Evolutionary conservation across 2,329 filamentous ascomycete genomes (phyloP).

Genomic region (Ascomycota sp.): DNA sequence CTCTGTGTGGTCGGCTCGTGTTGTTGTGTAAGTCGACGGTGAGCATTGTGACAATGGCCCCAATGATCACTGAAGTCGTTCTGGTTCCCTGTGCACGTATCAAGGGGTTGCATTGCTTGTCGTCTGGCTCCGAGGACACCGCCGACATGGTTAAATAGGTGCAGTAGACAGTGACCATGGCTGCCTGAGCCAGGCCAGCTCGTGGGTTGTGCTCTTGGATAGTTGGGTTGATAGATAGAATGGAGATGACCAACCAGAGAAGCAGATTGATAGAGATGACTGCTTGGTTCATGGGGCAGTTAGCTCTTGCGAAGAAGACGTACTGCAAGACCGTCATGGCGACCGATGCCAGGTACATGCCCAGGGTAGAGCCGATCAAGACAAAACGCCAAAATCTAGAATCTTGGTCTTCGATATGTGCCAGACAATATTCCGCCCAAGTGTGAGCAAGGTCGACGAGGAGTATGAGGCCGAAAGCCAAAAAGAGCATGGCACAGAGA

Average conservation of each 20-base stretch:
- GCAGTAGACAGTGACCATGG: conserved; percentile 95
- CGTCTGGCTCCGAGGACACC: conserved; percentile 93
- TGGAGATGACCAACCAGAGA: conserved; percentile 59
- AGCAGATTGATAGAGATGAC: conserved; percentile 88
- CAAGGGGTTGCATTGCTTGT: conserved; percentile 85
- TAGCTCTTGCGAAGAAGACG: conserved; percentile 68
- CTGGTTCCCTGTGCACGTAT: conserved; percentile 70
- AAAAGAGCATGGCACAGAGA: conserved; percentile 74
- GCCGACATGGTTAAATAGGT: conserved; percentile 97
- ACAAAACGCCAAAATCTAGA: conserved; percentile 68
- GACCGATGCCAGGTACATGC: conserved; percentile 81
- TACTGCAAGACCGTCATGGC: conserved; percentile 96
- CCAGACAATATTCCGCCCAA: conserved; percentile 91
- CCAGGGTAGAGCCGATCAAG: conserved; percentile 75
- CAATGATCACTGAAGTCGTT: conserved; percentile 76
- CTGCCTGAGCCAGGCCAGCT: conserved; percentile 87
- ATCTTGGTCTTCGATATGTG: conserved; percentile 79
- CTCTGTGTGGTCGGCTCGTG: conserved; percentile 84
- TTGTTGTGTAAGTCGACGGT: conserved; percentile 96
- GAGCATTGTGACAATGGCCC: conserved; percentile 87
- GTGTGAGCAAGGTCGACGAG: conserved; percentile 89
- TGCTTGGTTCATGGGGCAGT: conserved; percentile 89
- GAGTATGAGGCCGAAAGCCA: conserved; percentile 78
- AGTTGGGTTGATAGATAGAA: conserved; percentile 71
- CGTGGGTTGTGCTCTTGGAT: conserved; percentile 86